Conservation (phyloP, 768 basidiomycete genomes). For the Suillus discolor region DNA sequence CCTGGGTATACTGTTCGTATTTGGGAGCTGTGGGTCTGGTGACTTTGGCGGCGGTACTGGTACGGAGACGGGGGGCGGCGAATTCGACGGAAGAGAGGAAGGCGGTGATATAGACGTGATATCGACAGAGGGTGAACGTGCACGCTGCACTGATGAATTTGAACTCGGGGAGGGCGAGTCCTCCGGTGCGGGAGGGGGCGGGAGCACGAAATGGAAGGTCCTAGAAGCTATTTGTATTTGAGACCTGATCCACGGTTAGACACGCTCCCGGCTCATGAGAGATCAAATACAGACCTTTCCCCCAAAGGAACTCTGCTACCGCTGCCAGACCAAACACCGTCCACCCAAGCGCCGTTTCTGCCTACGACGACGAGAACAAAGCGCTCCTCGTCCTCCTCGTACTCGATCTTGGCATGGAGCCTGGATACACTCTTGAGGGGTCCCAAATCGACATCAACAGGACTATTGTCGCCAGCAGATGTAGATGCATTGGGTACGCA, state of each 20-base stretch:
- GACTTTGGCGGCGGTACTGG: slow-evolving; percentile 49
- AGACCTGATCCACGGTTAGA: slow-evolving; percentile 54
- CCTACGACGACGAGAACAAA: slow-evolving; percentile 91
- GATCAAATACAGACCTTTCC: slow-evolving; percentile 61
- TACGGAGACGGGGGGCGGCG: slow-evolving; percentile 60
- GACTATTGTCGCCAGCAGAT: slow-evolving; percentile 49
- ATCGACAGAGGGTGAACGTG: slow-evolving; percentile 80
- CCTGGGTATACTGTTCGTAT: slow-evolving; percentile 61
- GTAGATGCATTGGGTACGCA: slow-evolving; percentile 64
- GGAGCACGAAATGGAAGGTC: slow-evolving; percentile 95
- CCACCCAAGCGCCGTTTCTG: slow-evolving; percentile 98
- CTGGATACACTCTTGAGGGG: slow-evolving; percentile 97
- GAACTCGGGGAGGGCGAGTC: slow-evolving; percentile 83
- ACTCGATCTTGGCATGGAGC: slow-evolving; percentile 93
- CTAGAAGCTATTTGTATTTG: slow-evolving; percentile 97
- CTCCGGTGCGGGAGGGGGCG: slow-evolving; percentile 80
- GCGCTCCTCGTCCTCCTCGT: slow-evolving; percentile 85
- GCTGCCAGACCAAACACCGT: slow-evolving; percentile 92
- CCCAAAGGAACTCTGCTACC: slow-evolving; percentile 84
- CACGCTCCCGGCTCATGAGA: not conserved
- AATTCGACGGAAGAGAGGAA: slow-evolving; percentile 77
- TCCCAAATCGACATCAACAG: slow-evolving; percentile 90
- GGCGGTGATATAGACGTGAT: slow-evolving; percentile 82
- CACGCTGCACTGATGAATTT: slow-evolving; percentile 64
- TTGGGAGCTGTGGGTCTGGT: slow-evolving; percentile 57